These are phyloP conservation scores for Mimosa bimucronata DNA, from an alignment of 306 rosid genomes.

Conservation along the genomic window DNA sequence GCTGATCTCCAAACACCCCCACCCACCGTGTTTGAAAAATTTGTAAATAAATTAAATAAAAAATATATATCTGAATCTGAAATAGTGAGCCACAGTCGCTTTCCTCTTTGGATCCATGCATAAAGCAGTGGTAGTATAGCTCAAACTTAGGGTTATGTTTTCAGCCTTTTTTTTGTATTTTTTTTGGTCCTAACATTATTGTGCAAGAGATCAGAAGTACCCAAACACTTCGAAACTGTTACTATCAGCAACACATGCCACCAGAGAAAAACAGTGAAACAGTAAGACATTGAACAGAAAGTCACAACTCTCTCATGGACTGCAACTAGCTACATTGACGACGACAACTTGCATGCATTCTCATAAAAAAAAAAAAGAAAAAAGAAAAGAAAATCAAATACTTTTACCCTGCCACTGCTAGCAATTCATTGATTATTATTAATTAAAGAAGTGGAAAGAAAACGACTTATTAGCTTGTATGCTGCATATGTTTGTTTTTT, in stretches of 20 bases:
- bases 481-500: neutral
- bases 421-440: neutral
- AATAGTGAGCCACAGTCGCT: constrained; percentile 54
- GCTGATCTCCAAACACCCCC: constrained; percentile 26
- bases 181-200: neutral
- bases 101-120: constrained; percentile 54
- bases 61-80: constrained; percentile 33
- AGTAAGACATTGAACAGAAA: constrained; percentile 44
- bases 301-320: constrained; percentile 40
- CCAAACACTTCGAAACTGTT: constrained; percentile 45
- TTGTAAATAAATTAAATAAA: neutral
- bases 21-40: constrained; percentile 28
- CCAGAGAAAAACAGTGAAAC: constrained; percentile 51
- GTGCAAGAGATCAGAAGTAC: constrained; percentile 30
- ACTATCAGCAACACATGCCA: constrained; percentile 46
- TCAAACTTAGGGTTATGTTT: constrained; percentile 46
- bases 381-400: neutral
- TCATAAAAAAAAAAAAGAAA: neutral
- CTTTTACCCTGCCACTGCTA: neutral
- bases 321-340: constrained; percentile 46
- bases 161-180: constrained; percentile 37
- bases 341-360: constrained; percentile 46
- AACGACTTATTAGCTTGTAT: neutral
- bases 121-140: constrained; percentile 33
- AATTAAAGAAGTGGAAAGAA: constrained; percentile 4